Percentiles rank a stretch among this genome's conserved stretches.
Conservation (phyloP, 176 grass and related monocot genomes). For the Chloris gayana region DNA sequence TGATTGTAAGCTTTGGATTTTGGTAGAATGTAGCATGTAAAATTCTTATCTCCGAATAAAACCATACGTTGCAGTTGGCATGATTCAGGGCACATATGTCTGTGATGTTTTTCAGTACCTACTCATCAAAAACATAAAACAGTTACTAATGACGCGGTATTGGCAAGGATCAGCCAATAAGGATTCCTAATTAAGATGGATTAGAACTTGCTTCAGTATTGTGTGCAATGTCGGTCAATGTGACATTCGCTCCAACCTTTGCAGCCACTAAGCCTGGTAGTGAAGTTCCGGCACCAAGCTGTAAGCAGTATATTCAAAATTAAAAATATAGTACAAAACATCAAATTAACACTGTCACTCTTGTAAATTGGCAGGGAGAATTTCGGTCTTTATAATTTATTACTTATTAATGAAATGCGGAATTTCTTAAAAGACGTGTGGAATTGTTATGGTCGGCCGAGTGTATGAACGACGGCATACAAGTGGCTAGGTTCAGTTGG, state of each 20-base stretch:
- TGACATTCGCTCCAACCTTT: constrained; percentile 73
- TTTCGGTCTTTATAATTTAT: no score
- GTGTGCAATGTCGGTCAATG: constrained; percentile 66
- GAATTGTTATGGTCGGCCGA: no score
- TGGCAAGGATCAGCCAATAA: constrained; percentile 6
- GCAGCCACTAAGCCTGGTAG: constrained; percentile 81
- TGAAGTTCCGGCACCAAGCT: constrained; percentile 81
- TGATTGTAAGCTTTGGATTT: not conserved
- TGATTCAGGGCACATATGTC: constrained; percentile 61
- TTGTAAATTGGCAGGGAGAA: not conserved
- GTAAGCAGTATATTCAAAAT: not conserved
- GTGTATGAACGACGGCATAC: no score
- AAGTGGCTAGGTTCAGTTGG: no score
- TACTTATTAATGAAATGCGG: no score
- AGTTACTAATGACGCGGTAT: not conserved
- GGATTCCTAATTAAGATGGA: not conserved
- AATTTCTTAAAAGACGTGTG: no score
- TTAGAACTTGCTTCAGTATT: constrained; percentile 51
- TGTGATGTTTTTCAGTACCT: constrained; percentile 82
- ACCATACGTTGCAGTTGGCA: constrained; percentile 62
- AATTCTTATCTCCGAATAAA: not conserved
- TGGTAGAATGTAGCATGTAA: not conserved
- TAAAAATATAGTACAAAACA: not conserved
- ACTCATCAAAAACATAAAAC: constrained; percentile 13
- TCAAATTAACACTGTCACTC: not conserved